Evolutionary conservation across 331 rosid genomes (phyloP).

Genomic region (Phaseolus coccineus): DNA sequence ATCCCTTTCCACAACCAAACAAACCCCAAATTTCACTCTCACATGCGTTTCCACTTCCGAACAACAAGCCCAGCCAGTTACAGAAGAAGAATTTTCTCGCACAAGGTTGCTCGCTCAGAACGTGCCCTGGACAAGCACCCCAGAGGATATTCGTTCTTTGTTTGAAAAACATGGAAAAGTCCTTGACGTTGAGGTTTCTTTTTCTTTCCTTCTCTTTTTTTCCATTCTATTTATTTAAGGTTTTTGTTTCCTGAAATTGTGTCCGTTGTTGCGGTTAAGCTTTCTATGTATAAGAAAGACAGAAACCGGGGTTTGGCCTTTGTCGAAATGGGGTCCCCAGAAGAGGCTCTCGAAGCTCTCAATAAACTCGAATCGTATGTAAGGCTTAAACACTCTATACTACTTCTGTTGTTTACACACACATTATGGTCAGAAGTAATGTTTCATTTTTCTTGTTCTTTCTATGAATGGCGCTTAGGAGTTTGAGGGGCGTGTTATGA

Average conservation of each 20-base stretch:
- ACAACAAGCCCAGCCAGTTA: conserved; percentile 47
- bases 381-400: conserved; percentile 45
- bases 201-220: neutral
- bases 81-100: conserved; percentile 52
- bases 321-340: conserved; percentile 86
- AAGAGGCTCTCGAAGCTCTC: conserved; percentile 77
- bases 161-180: conserved; percentile 83
- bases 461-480: conserved; percentile 47
- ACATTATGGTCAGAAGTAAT: neutral
- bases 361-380: conserved; percentile 77
- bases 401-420: neutral
- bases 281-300: conserved; percentile 77
- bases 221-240: neutral
- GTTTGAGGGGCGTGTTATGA: conserved; percentile 73
- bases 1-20: conserved; percentile 43
- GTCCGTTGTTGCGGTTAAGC: conserved; percentile 51
- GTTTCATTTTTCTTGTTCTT: neutral
- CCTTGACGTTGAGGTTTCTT: conserved; percentile 79
- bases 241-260: conserved; percentile 4
- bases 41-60: conserved; percentile 57
- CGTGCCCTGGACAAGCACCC: conserved; percentile 85
- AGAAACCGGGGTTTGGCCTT: conserved; percentile 93
- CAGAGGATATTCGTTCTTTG: conserved; percentile 81
- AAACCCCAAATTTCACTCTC: conserved; percentile 39
- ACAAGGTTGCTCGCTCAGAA: conserved; percentile 86